Percentiles rank a stretch among this genome's conserved stretches.
Conservation (phyloP, 2,329 filamentous ascomycete genomes). For the Botrytis aclada region DNA sequence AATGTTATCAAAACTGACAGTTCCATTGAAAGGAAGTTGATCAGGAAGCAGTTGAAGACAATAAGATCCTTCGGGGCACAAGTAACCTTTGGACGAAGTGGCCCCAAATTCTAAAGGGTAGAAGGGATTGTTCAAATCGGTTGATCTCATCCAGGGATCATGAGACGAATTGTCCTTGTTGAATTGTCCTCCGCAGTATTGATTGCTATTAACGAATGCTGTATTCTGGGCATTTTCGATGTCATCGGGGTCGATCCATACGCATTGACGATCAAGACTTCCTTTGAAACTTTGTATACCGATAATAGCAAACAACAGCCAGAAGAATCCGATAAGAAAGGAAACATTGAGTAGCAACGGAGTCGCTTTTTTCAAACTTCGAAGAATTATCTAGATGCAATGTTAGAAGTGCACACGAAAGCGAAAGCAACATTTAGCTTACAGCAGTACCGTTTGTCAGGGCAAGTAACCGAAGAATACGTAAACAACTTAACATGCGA, state of each 20-base stretch:
- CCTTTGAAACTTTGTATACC: conserved; percentile 95
- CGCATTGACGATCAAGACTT: conserved; percentile 72
- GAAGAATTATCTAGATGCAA: conserved; percentile 70
- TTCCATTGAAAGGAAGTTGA: conserved; percentile 67
- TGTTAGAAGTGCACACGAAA: conserved; percentile 5
- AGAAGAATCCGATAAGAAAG: conserved; percentile 94
- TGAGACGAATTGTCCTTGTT: conserved; percentile 54
- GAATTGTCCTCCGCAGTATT: conserved; percentile 85
- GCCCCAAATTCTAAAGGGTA: conserved; percentile 50
- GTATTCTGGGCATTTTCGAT: conserved; percentile 48
- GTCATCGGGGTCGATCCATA: conserved; percentile 67
- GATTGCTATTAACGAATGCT: conserved; percentile 60
- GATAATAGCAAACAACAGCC: conserved; percentile 94
- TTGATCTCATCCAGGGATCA: conserved; percentile 64
- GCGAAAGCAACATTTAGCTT: conserved; percentile 40
- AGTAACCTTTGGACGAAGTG: conserved; percentile 70
- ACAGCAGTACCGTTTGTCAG: conserved; percentile 91
- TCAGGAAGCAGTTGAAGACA: conserved; percentile 72
- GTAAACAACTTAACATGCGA: conserved; percentile 92
- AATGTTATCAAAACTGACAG: conserved; percentile 94
- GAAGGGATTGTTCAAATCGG: conserved; percentile 8
- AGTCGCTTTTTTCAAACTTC: conserved; percentile 92
- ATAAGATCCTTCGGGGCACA: conserved; percentile 79
- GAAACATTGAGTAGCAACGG: conserved; percentile 89
- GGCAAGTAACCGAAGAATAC: conserved; percentile 85